These are phyloP conservation scores for Microbotryum lychnidis-dioicae DNA, from an alignment of 1,284 basidiomycete species.

Conservation along the genomic window DNA sequence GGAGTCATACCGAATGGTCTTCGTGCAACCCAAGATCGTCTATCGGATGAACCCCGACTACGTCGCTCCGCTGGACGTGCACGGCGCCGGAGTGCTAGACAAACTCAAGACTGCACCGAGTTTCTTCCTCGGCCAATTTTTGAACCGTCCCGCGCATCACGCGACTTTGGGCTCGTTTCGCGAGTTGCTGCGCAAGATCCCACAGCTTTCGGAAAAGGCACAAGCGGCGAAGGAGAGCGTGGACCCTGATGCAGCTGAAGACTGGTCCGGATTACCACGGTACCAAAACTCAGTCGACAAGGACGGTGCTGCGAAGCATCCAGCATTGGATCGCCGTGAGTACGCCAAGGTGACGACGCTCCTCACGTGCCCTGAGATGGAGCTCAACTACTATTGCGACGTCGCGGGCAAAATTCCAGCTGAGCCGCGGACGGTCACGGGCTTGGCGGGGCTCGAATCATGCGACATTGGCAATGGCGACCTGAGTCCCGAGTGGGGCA, in stretches of 20 bases:
- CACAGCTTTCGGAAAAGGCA: background rate
- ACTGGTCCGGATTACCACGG: constrained; percentile 45
- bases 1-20: constrained; percentile 60
- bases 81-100: constrained; percentile 57
- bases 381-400: constrained; percentile 76
- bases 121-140: constrained; percentile 43
- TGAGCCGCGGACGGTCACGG: constrained; percentile 24
- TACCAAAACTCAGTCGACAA: constrained; percentile 40
- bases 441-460: constrained; percentile 31
- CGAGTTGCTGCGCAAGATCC: constrained; percentile 8
- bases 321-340: constrained; percentile 46
- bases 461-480: constrained; percentile 77
- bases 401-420: constrained; percentile 40
- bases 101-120: constrained; percentile 44
- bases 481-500: constrained; percentile 79
- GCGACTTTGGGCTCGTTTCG: constrained; percentile 36
- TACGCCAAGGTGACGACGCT: constrained; percentile 80
- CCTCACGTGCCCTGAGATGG: constrained; percentile 58
- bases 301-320: background rate
- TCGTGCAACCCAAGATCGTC: constrained; percentile 57
- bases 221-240: constrained; percentile 1
- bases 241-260: background rate
- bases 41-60: constrained; percentile 70
- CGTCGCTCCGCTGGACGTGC: constrained; percentile 54
- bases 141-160: constrained; percentile 51